Conservation (phyloP, 2,329 filamentous ascomycete genomes). For the Tympanopsis confertula region DNA sequence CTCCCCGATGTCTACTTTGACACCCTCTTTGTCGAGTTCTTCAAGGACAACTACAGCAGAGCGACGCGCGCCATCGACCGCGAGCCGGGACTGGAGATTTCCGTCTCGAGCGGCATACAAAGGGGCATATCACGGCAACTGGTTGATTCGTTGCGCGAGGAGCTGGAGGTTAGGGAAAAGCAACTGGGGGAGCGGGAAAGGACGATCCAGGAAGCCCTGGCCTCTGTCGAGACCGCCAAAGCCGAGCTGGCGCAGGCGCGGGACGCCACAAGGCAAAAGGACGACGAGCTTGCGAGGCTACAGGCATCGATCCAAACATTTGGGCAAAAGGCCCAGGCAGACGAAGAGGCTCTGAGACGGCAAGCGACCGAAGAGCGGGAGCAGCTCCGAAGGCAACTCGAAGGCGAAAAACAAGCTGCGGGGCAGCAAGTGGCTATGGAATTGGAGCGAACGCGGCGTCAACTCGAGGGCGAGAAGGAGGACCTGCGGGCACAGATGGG, state of each 20-base stretch:
- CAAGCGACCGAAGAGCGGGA: conserved; percentile 25
- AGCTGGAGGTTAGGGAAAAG: conserved; percentile 44
- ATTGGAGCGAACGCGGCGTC: conserved; percentile 1
- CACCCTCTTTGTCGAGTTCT: conserved; percentile 75
- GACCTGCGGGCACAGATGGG: conserved; percentile 1
- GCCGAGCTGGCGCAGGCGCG: conserved; percentile 60
- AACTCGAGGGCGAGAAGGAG: conserved; percentile 1
- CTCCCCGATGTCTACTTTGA: conserved; percentile 80
- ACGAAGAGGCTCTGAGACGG: conserved; percentile 10
- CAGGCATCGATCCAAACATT: conserved; percentile 3
- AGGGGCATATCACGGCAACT: conserved; percentile 86
- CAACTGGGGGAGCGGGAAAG: conserved; percentile 47
- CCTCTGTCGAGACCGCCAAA: conserved; percentile 31
- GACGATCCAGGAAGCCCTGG: conserved; percentile 32
- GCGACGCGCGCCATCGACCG: conserved; percentile 77
- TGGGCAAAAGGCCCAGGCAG: conserved; percentile 6
- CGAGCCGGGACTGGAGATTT: conserved; percentile 77
- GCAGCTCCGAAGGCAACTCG: conserved; percentile 18
- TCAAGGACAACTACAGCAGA: conserved; percentile 90
- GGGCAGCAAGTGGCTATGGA: conserved; percentile 22
- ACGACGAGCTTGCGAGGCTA: conserved; percentile 4
- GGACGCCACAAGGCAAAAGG: conserved; percentile 53
- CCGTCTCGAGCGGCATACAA: conserved; percentile 67
- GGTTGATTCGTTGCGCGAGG: conserved; percentile 70
- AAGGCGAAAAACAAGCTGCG: conserved; percentile 16